These are phyloP conservation scores for Mycena leptocephala DNA, from an alignment of 768 basidiomycete species.

Conservation along the genomic window DNA sequence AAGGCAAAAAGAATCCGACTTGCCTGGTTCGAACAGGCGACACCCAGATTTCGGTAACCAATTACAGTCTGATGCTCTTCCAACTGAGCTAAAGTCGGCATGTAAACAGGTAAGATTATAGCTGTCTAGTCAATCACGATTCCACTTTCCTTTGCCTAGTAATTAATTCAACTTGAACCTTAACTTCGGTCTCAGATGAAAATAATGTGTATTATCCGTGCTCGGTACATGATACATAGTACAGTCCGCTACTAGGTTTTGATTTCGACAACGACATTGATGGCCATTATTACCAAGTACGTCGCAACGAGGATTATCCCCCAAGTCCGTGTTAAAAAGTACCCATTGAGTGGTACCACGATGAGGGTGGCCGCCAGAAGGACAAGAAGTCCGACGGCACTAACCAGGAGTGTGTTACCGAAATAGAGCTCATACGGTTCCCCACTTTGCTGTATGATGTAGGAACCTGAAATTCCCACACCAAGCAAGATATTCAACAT, in stretches of 20 bases:
- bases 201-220: conserved; percentile 18
- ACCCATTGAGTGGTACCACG: conserved; percentile 90
- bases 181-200: not conserved
- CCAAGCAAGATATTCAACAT: conserved; percentile 95
- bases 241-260: conserved; percentile 34
- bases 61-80: conserved; percentile 69
- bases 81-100: conserved; percentile 68
- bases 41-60: conserved; percentile 61
- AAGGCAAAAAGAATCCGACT: conserved; percentile 56
- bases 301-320: conserved; percentile 83
- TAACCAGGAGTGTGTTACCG: conserved; percentile 88
- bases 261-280: conserved; percentile 88
- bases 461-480: conserved; percentile 92
- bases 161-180: too few relatives aligned
- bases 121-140: too few relatives aligned
- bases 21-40: conserved; percentile 79
- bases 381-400: conserved; percentile 84
- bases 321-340: conserved; percentile 86
- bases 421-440: conserved; percentile 84
- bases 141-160: too few relatives aligned
- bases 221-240: conserved; percentile 17
- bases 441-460: conserved; percentile 78
- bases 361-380: conserved; percentile 85
- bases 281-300: conserved; percentile 84
- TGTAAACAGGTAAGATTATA: not conserved